Evolutionary conservation across 2,329 filamentous ascomycete species (phyloP).

Genomic region (Trematosphaeria pertusa): DNA sequence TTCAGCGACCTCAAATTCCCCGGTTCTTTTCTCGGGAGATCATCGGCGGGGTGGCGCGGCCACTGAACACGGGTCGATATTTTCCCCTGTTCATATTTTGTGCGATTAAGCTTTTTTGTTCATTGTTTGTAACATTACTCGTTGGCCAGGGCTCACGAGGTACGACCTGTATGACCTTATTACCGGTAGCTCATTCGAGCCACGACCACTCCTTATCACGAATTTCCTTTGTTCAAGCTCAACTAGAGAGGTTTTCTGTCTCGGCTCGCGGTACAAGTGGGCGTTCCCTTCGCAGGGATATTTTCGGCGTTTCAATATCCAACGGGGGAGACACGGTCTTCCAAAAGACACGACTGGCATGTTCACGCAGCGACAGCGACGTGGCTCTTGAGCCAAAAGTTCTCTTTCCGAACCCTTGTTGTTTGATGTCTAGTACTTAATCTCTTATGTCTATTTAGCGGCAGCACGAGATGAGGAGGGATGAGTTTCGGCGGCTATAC

Average conservation of each 20-base stretch:
- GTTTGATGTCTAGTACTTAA: slow-evolving; percentile 31
- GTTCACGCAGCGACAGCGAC: slow-evolving; percentile 31
- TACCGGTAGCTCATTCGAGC: slow-evolving; percentile 34
- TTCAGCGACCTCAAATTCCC: slow-evolving; percentile 47
- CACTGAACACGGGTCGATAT: slow-evolving; percentile 24
- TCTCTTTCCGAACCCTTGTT: slow-evolving; percentile 19
- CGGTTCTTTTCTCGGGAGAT: slow-evolving; percentile 39
- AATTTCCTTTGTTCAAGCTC: slow-evolving; percentile 42
- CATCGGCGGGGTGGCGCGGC: slow-evolving; percentile 35
- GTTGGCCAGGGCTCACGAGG: slow-evolving; percentile 41
- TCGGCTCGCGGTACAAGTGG: slow-evolving; percentile 17
- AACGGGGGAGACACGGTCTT: slow-evolving; percentile 14
- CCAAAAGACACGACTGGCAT: slow-evolving; percentile 26
- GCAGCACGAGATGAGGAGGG: slow-evolving; percentile 4
- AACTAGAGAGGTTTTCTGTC: slow-evolving; percentile 30
- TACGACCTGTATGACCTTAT: slow-evolving; percentile 48
- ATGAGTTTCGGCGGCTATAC: slow-evolving; percentile 30
- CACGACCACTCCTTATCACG: slow-evolving; percentile 44
- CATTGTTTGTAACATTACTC: slow-evolving; percentile 42
- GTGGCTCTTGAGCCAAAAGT: slow-evolving; percentile 42
- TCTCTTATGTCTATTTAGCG: slow-evolving; percentile 33
- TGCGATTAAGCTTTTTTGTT: slow-evolving; percentile 34
- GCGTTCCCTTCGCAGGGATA: slow-evolving; percentile 23
- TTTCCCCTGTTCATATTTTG: slow-evolving; percentile 38
- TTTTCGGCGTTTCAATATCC: slow-evolving; percentile 25